These are phyloP conservation scores for Knoxdaviesia proteae DNA, from an alignment of 2,329 filamentous ascomycete species.

Conservation along the genomic window DNA sequence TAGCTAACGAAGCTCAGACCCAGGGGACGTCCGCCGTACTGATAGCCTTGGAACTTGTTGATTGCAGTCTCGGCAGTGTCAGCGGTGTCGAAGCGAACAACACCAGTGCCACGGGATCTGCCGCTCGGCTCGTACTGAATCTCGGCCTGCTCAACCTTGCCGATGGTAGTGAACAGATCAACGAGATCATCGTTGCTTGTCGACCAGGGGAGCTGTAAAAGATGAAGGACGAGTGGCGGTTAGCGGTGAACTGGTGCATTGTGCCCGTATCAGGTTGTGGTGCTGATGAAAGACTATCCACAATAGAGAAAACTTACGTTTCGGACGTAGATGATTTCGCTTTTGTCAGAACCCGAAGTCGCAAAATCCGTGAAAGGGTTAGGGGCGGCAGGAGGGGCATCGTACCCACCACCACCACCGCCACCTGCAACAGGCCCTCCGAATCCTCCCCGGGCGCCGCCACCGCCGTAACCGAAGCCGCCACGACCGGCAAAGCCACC, in stretches of 20 bases:
- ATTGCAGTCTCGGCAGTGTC: constrained; percentile 87
- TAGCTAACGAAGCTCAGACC: constrained; percentile 92
- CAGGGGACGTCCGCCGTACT: constrained; percentile 87
- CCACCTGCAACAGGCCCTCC: constrained; percentile 9
- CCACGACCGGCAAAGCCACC: constrained; percentile 28
- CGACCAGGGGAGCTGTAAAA: constrained; percentile 72
- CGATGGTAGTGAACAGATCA: constrained; percentile 92
- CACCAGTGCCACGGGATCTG: constrained; percentile 81
- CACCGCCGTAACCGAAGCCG: constrained; percentile 23
- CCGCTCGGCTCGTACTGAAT: constrained; percentile 97
- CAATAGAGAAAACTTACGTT: constrained; percentile 46
- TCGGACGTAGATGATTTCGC: constrained; percentile 79
- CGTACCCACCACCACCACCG: constrained; percentile 20
- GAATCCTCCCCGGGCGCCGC: constrained; percentile 17
- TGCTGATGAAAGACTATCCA: not conserved
- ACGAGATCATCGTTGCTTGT: constrained; percentile 96
- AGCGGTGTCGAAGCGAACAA: constrained; percentile 74
- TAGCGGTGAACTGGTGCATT: constrained; percentile 2
- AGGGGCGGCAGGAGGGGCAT: constrained; percentile 34
- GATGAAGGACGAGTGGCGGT: constrained; percentile 5
- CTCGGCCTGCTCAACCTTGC: constrained; percentile 95
- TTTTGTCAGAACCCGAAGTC: constrained; percentile 65
- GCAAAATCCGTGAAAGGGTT: constrained; percentile 92
- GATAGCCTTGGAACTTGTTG: constrained; percentile 91
- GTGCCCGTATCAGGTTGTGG: not conserved